Conservation (phyloP, 225 moss, liverwort and hornwort genomes). For the Pseudoscleropodium purum region DNA sequence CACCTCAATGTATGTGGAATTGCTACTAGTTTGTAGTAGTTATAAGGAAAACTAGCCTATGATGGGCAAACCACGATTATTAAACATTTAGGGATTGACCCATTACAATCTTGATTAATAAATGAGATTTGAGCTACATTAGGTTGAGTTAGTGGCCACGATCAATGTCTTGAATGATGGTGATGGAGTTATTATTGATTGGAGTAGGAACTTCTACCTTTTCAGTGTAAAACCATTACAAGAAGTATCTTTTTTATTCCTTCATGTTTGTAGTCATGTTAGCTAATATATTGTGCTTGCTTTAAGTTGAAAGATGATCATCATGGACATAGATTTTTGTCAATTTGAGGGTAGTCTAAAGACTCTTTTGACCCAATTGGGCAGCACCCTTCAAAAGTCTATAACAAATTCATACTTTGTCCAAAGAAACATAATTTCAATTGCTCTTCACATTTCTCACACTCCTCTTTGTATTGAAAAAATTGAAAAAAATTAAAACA, state of each 20-base stretch:
- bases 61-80: rapidly evolving
- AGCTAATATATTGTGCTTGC: rapidly evolving
- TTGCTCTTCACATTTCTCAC: neutral
- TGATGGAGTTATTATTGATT: neutral
- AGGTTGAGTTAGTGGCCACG: neutral
- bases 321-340: neutral
- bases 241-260: neutral
- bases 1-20: neutral
- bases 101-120: neutral
- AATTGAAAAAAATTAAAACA: no score
- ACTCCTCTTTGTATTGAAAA: rapidly evolving
- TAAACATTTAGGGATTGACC: neutral
- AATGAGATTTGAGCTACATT: neutral
- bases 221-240: neutral
- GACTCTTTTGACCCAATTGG: neutral
- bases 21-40: neutral
- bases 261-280: neutral
- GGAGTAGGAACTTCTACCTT: neutral
- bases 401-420: neutral
- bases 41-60: no score
- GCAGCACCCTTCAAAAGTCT: rapidly evolving
- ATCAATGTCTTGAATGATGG: neutral
- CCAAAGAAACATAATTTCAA: neutral
- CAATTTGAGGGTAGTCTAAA: neutral
- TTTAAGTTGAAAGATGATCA: neutral